Evolutionary conservation across 495 filamentous ascomycete genomes (phyloP).

Genomic region (Podospora pseudocomata): DNA sequence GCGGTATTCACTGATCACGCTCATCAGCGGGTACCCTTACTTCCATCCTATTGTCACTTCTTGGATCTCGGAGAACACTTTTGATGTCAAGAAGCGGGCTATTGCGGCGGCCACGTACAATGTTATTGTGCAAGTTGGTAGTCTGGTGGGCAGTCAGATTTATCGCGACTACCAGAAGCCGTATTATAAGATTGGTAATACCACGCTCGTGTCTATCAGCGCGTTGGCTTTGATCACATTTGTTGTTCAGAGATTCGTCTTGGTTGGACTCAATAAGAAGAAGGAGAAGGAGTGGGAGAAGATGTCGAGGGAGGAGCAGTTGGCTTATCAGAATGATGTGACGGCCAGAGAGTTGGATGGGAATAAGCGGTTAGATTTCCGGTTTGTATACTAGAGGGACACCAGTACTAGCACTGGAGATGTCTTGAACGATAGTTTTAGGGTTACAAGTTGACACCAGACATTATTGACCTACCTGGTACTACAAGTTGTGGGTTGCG

Average conservation of each 20-base stretch:
- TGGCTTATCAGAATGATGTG: slow-evolving; percentile 59
- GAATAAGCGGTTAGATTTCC: slow-evolving; percentile 65
- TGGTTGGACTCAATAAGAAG: slow-evolving; percentile 54
- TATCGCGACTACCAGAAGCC: slow-evolving; percentile 64
- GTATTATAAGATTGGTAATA: slow-evolving; percentile 63
- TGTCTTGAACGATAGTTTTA: no score
- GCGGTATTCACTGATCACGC: slow-evolving; percentile 43
- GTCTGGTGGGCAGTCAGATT: slow-evolving; percentile 57
- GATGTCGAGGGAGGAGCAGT: slow-evolving; percentile 59
- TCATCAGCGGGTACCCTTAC: slow-evolving; percentile 55
- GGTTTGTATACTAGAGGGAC: slow-evolving; percentile 34
- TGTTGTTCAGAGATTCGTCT: slow-evolving; percentile 57
- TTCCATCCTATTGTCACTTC: slow-evolving; percentile 44
- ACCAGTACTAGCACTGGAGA: no score
- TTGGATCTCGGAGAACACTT: slow-evolving; percentile 48
- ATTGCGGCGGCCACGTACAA: slow-evolving; percentile 59
- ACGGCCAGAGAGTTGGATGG: slow-evolving; percentile 56
- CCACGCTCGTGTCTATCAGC: slow-evolving; percentile 55
- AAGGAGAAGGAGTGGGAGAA: slow-evolving; percentile 42
- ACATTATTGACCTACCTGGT: no score
- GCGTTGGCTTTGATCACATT: slow-evolving; percentile 55
- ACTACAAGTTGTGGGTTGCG: no score
- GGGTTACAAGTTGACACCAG: no score
- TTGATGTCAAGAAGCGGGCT: slow-evolving; percentile 52
- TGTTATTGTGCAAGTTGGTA: slow-evolving; percentile 61